Conservation (phyloP, 495 filamentous ascomycete species). For the Aspergillus funiculosus region DNA sequence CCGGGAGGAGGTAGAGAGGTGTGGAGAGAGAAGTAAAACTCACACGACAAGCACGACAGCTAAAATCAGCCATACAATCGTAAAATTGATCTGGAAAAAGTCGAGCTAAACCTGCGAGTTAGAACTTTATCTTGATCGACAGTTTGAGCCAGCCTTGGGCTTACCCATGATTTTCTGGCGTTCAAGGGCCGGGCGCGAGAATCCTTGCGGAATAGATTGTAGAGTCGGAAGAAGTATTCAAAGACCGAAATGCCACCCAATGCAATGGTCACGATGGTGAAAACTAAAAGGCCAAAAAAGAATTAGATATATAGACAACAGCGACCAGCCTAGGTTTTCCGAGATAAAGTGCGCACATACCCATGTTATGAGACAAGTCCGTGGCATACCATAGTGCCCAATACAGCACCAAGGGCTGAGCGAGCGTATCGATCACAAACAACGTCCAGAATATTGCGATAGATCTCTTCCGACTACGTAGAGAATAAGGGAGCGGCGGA, state of each 20-base stretch:
- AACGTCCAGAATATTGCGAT: slow-evolving; percentile 56
- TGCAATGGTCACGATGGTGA: slow-evolving; percentile 52
- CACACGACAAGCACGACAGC: slow-evolving; percentile 52
- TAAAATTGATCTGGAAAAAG: slow-evolving; percentile 60
- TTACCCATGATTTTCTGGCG: slow-evolving; percentile 44
- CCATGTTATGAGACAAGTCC: slow-evolving; percentile 48
- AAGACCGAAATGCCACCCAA: slow-evolving; percentile 55
- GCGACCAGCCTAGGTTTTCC: too few relatives aligned
- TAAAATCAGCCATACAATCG: slow-evolving; percentile 45
- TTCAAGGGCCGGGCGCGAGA: slow-evolving; percentile 51
- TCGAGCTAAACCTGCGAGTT: slow-evolving; percentile 38
- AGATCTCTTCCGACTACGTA: slow-evolving; percentile 47
- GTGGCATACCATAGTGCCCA: slow-evolving; percentile 53
- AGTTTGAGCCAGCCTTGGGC: slow-evolving; percentile 1
- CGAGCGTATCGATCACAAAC: slow-evolving; percentile 49
- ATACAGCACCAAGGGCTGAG: slow-evolving; percentile 52
- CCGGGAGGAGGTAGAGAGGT: not conserved
- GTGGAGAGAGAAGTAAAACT: slow-evolving; percentile 11
- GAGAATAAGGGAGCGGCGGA: slow-evolving; percentile 52
- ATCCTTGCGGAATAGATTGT: slow-evolving; percentile 41
- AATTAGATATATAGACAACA: not conserved
- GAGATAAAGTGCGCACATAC: slow-evolving; percentile 40
- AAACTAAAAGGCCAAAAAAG: slow-evolving; percentile 31
- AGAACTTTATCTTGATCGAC: not conserved
- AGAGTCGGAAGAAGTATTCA: slow-evolving; percentile 50